Base-by-base conservation (phyloP, 1,284 basidiomycete genomes). In the Fereydounia khargensis region DNA sequence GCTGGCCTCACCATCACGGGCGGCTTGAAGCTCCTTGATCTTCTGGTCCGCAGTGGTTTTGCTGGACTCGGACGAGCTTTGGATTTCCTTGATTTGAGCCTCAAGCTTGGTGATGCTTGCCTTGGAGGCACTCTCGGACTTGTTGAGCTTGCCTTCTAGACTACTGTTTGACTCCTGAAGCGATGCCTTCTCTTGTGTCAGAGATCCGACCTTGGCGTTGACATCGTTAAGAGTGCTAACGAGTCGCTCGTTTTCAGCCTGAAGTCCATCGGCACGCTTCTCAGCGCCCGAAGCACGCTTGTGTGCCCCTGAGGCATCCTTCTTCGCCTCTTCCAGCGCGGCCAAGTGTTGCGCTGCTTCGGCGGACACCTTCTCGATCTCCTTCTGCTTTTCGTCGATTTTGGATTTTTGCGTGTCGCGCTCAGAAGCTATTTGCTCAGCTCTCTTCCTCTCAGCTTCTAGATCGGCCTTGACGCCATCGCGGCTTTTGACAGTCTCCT, bases 161-260 rank as follows among this genome's bases (percentile, higher is more conserved):
- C 42, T 17, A 36, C 42, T n/a, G 9, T 42, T 44, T 1, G 33
- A 47, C 22, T 56, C 50, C 33, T 48, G 42, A 13, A 50, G 34
- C 9, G 19, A 30, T 4, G 36, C 41, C 21, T 61, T 56, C 19
- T 61, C 45, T 27, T 42, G 30, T 9, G 37, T 34, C 17, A 61
- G 47, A 25, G 40, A 33, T 8, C 47, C 50, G 25, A 56, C 34
- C 28, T 46, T 49, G 33, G 31, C 35, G 19, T 45, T 56, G 35
- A 33, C 42, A 4, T 58, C 47, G 19, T 44, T 23, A 5, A 63
- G 46, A 3, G 46, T 41, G 35, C 28, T 42, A 23, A 24, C 27
- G 19, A 58, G 51, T 43, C 49, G 20, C 4, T 50, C 55, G 23
- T 55, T 63, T 37, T 54, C 55, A 9, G 33, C 47, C 32, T 45